Base-by-base conservation (phyloP, 2,329 filamentous ascomycete species). In the Periglandula ipomoeae region DNA sequence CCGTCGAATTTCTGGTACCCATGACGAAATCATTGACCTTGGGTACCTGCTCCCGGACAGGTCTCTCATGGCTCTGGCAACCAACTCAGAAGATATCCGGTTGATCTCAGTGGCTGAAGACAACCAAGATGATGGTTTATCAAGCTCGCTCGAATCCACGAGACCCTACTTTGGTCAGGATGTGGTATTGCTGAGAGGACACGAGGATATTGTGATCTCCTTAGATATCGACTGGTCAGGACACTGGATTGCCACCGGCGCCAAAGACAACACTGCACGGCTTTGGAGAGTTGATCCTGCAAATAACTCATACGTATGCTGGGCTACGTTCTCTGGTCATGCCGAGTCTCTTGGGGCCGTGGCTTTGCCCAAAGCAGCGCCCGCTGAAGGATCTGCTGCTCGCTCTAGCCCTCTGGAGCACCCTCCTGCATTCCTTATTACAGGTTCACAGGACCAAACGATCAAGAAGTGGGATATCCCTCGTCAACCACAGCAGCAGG, bases 11-110 rank as follows among this genome's bases (percentile, higher is more conserved):
- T 95, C 91, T 4, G 94, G 93, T 47, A 96, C 93, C 6, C 89
- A 97, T 65, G 94, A 98, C 63, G 93, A 98, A 65, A 89, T 98
- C 46, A 96, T 98, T 56, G 94, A 98, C 62, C 71, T 98, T 30
- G 87, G 85, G 26, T 96, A 93, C 59, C 74, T 97, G 48, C 81
- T 93, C 2, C 80, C 83, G 0, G 84, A 95, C 58, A 81, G 80
- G 50, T 91, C 88, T 3, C 70, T 94, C 46, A 75, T 98, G 53
- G 94, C 93, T 5, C 72, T 98, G 23, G 93, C 91, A 6, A 97
- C 91, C 2, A 98, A 98, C 64, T 88, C 90, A 0, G 93, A 98
- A 67, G 90, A 95, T 53, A 80, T 98, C 47, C 82, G 91, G 42
- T 78, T 98, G 49, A 82, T 98, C 3, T 94, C 89, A 1, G 76